A percentile compares a stretch with the other conserved stretches of the same genome.
Evolutionary conservation across 345 rosid species (phyloP).

Genomic region (Sisymbrium altissimum): DNA sequence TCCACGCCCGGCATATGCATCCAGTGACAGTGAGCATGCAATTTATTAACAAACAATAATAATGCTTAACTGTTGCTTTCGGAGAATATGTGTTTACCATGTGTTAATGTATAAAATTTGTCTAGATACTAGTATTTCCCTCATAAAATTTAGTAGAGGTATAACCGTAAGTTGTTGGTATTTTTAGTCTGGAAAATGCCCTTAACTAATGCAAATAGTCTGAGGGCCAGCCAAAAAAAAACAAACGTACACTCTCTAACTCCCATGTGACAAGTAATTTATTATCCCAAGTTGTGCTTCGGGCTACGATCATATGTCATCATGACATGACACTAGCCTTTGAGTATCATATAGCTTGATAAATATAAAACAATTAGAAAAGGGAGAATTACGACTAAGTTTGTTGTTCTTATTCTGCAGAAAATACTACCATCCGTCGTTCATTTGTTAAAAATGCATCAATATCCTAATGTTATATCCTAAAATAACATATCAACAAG

Average conservation of each 20-base stretch:
- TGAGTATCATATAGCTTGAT: background rate
- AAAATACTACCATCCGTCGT: background rate
- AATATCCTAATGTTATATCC: background rate
- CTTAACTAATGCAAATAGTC: background rate
- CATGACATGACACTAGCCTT: background rate
- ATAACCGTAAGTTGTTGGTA: background rate
- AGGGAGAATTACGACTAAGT: background rate
- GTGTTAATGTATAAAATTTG: background rate
- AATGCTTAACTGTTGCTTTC: background rate
- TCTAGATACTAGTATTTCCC: background rate
- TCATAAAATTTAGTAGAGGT: background rate
- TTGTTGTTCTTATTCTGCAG: background rate
- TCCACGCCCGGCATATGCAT: conserved; percentile 29
- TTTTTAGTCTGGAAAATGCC: background rate
- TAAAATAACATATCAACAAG: too few relatives aligned
- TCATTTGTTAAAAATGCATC: background rate
- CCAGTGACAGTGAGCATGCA: conserved; percentile 27
- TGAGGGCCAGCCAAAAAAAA: background rate
- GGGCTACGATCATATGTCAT: background rate
- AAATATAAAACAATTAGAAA: background rate
- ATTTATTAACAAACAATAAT: background rate
- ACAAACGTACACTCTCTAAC: background rate
- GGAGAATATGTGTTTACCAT: background rate
- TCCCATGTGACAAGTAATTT: background rate
- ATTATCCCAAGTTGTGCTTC: background rate